phyloP scores from a whole-genome alignment of 2,329 filamentous ascomycete genomes.

The Diplodia mutila region DNA sequence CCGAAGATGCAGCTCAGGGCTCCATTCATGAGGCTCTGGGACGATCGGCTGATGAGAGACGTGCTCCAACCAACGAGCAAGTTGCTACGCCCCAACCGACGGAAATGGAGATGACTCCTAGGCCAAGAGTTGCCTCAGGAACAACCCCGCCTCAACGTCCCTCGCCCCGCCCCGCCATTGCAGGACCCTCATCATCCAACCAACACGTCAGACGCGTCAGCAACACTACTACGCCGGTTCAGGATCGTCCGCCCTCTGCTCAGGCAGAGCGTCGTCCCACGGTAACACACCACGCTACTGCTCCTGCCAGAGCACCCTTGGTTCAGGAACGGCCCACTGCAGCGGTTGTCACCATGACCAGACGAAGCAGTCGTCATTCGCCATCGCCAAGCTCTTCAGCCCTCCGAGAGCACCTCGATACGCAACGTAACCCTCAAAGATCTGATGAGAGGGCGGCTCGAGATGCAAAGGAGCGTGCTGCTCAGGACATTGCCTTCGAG shows the following conservation, averaged over 20 bases:
- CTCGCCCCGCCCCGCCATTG: conserved; percentile 4
- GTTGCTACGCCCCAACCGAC: neutral
- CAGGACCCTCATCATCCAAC: neutral
- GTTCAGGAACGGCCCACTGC: conserved; percentile 42
- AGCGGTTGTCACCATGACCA: conserved; percentile 58
- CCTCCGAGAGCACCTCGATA: conserved; percentile 53
- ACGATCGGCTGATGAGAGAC: conserved; percentile 14
- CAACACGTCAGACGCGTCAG: conserved; percentile 32
- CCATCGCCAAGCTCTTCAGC: conserved; percentile 51
- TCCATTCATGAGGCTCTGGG: conserved; percentile 4
- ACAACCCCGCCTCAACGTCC: conserved; percentile 10
- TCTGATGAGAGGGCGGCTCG: conserved; percentile 43
- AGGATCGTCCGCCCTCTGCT: conserved; percentile 39
- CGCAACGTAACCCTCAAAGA: conserved; percentile 47
- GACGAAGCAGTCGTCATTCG: conserved; percentile 61
- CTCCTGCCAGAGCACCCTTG: conserved; percentile 47
- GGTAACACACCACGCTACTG: conserved; percentile 50
- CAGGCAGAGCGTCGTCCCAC: conserved; percentile 49
- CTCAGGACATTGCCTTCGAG: conserved; percentile 87
- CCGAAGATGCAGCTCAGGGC: conserved; percentile 65
- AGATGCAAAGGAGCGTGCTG: conserved; percentile 65
- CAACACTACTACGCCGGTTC: conserved; percentile 37
- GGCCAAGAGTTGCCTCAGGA: conserved; percentile 10
- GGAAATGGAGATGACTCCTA: conserved; percentile 13
- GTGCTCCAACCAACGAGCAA: conserved; percentile 1